Base-by-base conservation (phyloP, 495 filamentous ascomycete species). In the Cryomyces antarcticus region DNA sequence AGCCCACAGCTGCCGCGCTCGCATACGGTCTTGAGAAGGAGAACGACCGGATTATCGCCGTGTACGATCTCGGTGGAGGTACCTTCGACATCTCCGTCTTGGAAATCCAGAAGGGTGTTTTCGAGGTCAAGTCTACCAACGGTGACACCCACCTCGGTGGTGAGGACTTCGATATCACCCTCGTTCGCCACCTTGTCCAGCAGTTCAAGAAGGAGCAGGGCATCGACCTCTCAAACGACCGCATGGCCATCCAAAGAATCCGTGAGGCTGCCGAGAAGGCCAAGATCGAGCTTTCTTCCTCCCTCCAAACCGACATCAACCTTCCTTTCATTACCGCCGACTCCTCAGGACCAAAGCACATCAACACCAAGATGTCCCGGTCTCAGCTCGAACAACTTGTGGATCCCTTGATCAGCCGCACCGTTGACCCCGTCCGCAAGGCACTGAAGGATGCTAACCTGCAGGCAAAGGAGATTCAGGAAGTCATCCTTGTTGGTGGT, bases 261-360 rank as follows among this genome's bases (percentile, higher is more conserved):
- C 89, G 89, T 66, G 89, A 97, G 69, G 89, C 89, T 49, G 89
- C 92, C 48, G 89, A 97, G 76, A 97, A 97, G 77, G 89, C 89
- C 58, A 97, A 97, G 82, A 97, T 96, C 57, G 89, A 97, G 68
- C 73, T 97, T 49, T 96, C 89, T 3, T 95, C 87, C 17, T 82
- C 85, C 42, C 75, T 89, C 52, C 88, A 95, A 66, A 97, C 89
- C 45, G 89, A 97, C 62, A 95, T 96, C 68, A 93, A 89, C 67
- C 78, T 96, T 45, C 92, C 89, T 46, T 97, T 95, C 78, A 97
- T 97, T 66, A 92, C 85, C 57, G 89, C 89, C 49, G 86, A 93
- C 62, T 71, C 87, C 46, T 82, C 78, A 44, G 89, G 89, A 52
- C 86, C 89, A 47, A 89, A 93, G 70, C 89, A 97, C 70, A 94